phyloP scores from a whole-genome alignment of 352 stramenopile species.

The Globisporangium heterothallicum region DNA sequence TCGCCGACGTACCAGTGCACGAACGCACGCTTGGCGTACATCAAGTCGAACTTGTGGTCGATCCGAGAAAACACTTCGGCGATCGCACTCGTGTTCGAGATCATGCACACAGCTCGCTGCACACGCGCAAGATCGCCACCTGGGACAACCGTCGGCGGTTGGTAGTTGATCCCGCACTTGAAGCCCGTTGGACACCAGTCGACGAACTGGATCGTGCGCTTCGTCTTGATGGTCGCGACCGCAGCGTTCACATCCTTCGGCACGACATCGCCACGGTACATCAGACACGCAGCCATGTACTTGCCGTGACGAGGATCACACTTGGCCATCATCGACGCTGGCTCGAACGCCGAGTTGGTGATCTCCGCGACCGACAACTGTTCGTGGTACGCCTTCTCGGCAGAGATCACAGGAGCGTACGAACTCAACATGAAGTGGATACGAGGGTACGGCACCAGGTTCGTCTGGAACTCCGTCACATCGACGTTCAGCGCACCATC shows the following conservation, averaged over 20 bases:
- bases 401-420: conserved; percentile 97
- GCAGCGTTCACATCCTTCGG: conserved; percentile 95
- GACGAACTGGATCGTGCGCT: conserved; percentile 99
- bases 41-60: conserved; percentile 99
- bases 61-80: conserved; percentile 97
- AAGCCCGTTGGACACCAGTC: conserved; percentile 99
- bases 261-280: conserved; percentile 97
- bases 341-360: conserved; percentile 98
- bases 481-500: conserved; percentile 98
- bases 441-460: conserved; percentile 98
- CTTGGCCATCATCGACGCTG: conserved; percentile 98
- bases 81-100: conserved; percentile 99
- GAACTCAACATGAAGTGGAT: conserved; percentile 99
- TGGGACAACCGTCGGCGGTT: conserved; percentile 95
- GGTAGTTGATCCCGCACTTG: conserved; percentile 99
- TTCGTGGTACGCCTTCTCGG: conserved; percentile 97
- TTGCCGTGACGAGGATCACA: conserved; percentile 98
- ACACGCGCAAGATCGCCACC: conserved; percentile 96
- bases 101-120: conserved; percentile 98
- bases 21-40: conserved; percentile 99
- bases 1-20: conserved; percentile 99
- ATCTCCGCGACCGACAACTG: conserved; percentile 97
- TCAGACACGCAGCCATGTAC: conserved; percentile 99
- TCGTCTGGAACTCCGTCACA: conserved; percentile 99
- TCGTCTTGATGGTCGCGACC: conserved; percentile 98